These are phyloP conservation scores for Hortiboletus campestris DNA, from an alignment of 768 basidiomycete genomes.

Conservation along the genomic window DNA sequence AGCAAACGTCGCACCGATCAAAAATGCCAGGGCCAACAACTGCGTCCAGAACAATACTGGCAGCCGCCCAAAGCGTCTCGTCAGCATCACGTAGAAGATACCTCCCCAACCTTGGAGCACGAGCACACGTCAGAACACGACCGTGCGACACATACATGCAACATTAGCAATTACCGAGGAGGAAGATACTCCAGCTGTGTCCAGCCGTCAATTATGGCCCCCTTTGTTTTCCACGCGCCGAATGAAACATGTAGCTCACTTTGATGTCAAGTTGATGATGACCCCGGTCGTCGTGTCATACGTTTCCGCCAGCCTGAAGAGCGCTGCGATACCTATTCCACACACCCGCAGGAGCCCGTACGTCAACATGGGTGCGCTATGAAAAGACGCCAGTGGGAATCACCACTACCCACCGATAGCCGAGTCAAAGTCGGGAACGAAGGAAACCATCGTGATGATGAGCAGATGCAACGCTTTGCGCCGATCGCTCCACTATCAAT, in stretches of 20 bases:
- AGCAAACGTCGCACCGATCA: slow-evolving; percentile 51
- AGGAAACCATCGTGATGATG: slow-evolving; percentile 50
- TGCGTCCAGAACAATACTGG: slow-evolving; percentile 34
- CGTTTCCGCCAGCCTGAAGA: slow-evolving; percentile 46
- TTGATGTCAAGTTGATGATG: slow-evolving; percentile 53
- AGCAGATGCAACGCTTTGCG: slow-evolving; percentile 47
- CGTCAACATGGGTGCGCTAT: neutral
- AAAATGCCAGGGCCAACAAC: slow-evolving; percentile 44
- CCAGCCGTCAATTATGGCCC: slow-evolving; percentile 1
- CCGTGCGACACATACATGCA: neutral
- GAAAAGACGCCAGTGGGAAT: neutral
- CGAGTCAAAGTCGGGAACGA: slow-evolving; percentile 55
- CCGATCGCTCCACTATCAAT: slow-evolving; percentile 40
- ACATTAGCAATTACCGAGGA: slow-evolving; percentile 32
- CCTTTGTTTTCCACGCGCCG: neutral
- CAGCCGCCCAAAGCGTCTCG: slow-evolving; percentile 30
- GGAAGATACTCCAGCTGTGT: slow-evolving; percentile 46
- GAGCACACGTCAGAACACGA: slow-evolving; percentile 6
- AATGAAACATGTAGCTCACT: slow-evolving; percentile 15
- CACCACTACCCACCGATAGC: slow-evolving; percentile 40
- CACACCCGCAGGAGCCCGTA: neutral
- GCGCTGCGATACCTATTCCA: slow-evolving; percentile 44
- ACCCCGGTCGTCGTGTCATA: slow-evolving; percentile 45
- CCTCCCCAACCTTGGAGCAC: slow-evolving; percentile 29
- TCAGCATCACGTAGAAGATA: slow-evolving; percentile 28